Conservation (phyloP, 768 basidiomycete genomes). For the Termitomyces sp. region DNA sequence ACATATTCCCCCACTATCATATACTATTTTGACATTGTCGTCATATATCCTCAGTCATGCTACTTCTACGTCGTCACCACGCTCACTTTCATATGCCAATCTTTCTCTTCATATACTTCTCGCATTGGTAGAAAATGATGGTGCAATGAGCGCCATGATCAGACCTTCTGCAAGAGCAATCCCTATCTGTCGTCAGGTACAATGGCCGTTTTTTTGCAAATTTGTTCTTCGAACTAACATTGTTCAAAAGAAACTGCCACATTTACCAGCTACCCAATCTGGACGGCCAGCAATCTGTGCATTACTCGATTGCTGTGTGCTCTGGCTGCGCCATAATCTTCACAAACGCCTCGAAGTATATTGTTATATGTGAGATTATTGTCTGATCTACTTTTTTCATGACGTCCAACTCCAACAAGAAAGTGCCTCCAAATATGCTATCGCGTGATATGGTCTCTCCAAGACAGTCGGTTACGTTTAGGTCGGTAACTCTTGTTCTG, state of each 20-base stretch:
- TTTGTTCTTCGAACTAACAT: background rate
- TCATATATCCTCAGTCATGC: constrained; percentile 68
- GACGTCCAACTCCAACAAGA: constrained; percentile 28
- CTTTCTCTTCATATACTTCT: constrained; percentile 51
- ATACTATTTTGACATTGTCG: constrained; percentile 49
- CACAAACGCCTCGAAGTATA: constrained; percentile 54
- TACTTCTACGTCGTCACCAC: constrained; percentile 50
- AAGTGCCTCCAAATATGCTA: constrained; percentile 51
- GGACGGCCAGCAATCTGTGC: constrained; percentile 48
- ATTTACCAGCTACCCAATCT: constrained; percentile 33
- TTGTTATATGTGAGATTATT: constrained; percentile 45
- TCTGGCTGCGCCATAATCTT: constrained; percentile 69
- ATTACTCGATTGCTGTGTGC: constrained; percentile 59
- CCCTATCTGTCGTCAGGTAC: constrained; percentile 59
- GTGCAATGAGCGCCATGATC: constrained; percentile 40
- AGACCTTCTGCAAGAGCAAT: constrained; percentile 35
- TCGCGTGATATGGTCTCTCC: constrained; percentile 51
- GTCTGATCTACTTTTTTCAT: background rate
- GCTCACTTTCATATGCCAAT: constrained; percentile 58
- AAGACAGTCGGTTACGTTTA: constrained; percentile 45
- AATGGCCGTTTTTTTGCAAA: constrained; percentile 4
- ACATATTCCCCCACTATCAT: constrained; percentile 28
- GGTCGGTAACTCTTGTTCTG: constrained; percentile 25
- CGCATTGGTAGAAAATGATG: constrained; percentile 41
- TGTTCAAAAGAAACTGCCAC: constrained; percentile 40